Evolutionary conservation across 2,329 filamentous ascomycete genomes (phyloP).

Genomic region (Coniochaeta prunicola): DNA sequence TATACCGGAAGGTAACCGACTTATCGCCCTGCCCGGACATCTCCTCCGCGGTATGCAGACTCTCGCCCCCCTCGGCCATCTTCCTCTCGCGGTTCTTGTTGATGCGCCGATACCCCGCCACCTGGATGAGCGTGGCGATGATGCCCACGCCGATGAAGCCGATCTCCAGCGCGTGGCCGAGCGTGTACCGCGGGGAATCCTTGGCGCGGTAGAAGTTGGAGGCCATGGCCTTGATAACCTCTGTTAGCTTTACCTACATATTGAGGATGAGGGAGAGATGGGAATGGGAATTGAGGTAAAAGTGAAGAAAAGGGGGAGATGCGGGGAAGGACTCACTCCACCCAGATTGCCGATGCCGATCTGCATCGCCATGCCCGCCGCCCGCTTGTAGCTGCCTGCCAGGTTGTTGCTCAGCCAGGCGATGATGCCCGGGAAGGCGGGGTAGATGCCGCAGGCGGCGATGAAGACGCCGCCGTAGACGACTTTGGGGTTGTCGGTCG

Average conservation of each 20-base stretch:
- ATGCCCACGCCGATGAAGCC: constrained; percentile 40
- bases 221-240: constrained; percentile 63
- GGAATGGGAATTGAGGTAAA: background rate
- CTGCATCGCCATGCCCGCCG: constrained; percentile 57
- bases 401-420: constrained; percentile 76
- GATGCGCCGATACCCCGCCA: constrained; percentile 45
- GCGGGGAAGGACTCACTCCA: constrained; percentile 38
- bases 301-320: too few relatives aligned
- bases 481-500: constrained; percentile 47
- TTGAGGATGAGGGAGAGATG: too few relatives aligned
- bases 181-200: constrained; percentile 39
- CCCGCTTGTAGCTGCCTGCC: constrained; percentile 58
- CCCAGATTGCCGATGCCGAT: constrained; percentile 55
- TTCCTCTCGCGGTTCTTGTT: constrained; percentile 50
- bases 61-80: constrained; percentile 34
- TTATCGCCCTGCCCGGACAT: constrained; percentile 53
- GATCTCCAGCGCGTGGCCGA: constrained; percentile 44
- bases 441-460: constrained; percentile 71
- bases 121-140: constrained; percentile 32
- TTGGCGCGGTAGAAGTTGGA: constrained; percentile 61
- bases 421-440: constrained; percentile 70
- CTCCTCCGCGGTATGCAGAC: constrained; percentile 34
- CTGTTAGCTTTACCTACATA: too few relatives aligned
- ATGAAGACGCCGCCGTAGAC: constrained; percentile 73
- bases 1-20: constrained; percentile 57